Percentiles rank a stretch among this genome's conserved stretches.
phyloP scores from a whole-genome alignment of 371 early-diverging fungal species.

The Mortierella polycephala region DNA sequence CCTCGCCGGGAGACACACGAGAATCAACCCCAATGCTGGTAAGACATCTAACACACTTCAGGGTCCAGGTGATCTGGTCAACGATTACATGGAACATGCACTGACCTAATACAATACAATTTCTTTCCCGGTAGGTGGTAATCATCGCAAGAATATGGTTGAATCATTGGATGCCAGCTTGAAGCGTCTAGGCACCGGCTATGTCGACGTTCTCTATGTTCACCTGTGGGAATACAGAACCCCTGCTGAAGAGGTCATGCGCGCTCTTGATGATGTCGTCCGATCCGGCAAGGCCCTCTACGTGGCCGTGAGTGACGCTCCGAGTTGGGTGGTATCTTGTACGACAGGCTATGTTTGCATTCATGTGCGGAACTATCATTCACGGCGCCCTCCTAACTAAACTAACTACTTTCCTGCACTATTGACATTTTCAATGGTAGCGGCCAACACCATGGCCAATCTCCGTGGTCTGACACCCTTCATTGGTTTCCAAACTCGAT shows the following conservation, averaged over 20 bases:
- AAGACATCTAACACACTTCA: neutral
- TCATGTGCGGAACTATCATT: neutral
- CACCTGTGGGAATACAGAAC: constrained; percentile 59
- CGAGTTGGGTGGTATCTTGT: constrained; percentile 57
- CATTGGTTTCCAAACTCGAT: constrained; percentile 55
- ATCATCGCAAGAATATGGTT: constrained; percentile 55
- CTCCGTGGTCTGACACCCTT: constrained; percentile 55
- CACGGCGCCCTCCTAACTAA: neutral
- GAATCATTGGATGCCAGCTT: constrained; percentile 56
- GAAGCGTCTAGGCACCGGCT: constrained; percentile 54
- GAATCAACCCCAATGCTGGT: constrained; percentile 42
- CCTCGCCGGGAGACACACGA: constrained; percentile 14
- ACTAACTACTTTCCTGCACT: neutral
- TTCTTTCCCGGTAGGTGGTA: constrained; percentile 32
- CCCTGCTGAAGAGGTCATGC: constrained; percentile 58
- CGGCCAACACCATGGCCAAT: constrained; percentile 56
- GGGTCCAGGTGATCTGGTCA: too few species aligned
- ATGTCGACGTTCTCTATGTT: constrained; percentile 60
- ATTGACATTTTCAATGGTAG: neutral
- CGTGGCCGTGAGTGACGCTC: constrained; percentile 57
- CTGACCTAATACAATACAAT: too few species aligned
- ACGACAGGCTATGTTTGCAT: constrained; percentile 4
- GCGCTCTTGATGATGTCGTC: constrained; percentile 61
- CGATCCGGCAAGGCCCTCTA: constrained; percentile 61
- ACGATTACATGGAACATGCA: too few species aligned